A percentile compares a stretch with the other conserved stretches of the same genome.
Evolutionary conservation across 1,139 yeast species (phyloP).

Genomic region (Pichia kudriavzevii): DNA sequence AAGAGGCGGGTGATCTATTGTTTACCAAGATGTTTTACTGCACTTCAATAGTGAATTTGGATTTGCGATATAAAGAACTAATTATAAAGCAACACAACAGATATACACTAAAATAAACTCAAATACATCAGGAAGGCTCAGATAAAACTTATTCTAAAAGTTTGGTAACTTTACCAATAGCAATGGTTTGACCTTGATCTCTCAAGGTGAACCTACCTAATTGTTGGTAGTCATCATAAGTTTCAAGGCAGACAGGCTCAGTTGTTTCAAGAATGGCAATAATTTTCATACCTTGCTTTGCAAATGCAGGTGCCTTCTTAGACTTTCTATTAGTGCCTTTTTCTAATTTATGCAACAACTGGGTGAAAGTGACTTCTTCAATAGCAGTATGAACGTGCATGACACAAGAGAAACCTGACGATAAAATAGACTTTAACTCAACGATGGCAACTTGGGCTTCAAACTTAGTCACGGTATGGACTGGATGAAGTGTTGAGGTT

Average conservation of each 20-base stretch:
- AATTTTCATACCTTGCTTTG: slow-evolving; percentile 97
- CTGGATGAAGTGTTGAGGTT: slow-evolving; percentile 80
- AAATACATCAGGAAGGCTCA: too few relatives aligned
- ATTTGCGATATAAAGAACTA: too few relatives aligned
- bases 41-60: too few relatives aligned
- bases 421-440: slow-evolving; percentile 86
- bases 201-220: slow-evolving; percentile 96
- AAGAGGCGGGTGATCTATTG: neutral
- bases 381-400: slow-evolving; percentile 99
- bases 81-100: too few relatives aligned
- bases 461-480: slow-evolving; percentile 80
- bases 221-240: slow-evolving; percentile 86
- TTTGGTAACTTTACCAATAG: slow-evolving; percentile 92
- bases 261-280: slow-evolving; percentile 83
- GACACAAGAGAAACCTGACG: slow-evolving; percentile 95
- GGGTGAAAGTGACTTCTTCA: slow-evolving; percentile 81
- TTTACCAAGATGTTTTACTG: too few relatives aligned
- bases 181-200: slow-evolving; percentile 97
- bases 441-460: slow-evolving; percentile 97
- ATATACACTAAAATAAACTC: too few relatives aligned
- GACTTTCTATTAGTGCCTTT: slow-evolving; percentile 95
- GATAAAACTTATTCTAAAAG: slow-evolving; percentile 34
- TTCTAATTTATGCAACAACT: slow-evolving; percentile 85
- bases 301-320: slow-evolving; percentile 96
- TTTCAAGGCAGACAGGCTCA: slow-evolving; percentile 88